A percentile compares a stretch with the other conserved stretches of the same genome.
These are phyloP conservation scores for Scopulariopsis brevicaulis DNA, from an alignment of 2,329 filamentous ascomycete genomes.

Conservation along the genomic window DNA sequence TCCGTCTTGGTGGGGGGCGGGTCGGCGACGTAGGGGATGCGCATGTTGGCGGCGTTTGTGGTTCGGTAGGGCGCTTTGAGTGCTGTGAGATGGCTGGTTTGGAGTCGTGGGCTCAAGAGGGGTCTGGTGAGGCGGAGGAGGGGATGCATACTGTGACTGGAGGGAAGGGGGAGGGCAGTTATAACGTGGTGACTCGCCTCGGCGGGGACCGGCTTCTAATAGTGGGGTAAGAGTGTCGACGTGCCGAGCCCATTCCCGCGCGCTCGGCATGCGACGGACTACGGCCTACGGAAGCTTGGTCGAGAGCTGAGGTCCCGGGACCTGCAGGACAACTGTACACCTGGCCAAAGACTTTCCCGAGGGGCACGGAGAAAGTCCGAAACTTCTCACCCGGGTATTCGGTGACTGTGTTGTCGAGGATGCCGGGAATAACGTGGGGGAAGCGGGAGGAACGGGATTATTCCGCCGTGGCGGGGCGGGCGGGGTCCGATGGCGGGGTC, in stretches of 20 bases:
- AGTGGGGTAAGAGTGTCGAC: background rate
- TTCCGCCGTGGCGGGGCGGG: too few relatives aligned
- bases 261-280: background rate
- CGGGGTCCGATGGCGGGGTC: too few relatives aligned
- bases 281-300: background rate
- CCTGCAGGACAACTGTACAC: too few relatives aligned
- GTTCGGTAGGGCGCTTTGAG: conserved; percentile 1
- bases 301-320: too few relatives aligned
- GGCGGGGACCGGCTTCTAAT: background rate
- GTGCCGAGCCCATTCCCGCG: background rate
- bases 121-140: background rate
- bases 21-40: conserved; percentile 52
- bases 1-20: conserved; percentile 30
- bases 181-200: background rate
- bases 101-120: background rate
- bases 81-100: background rate
- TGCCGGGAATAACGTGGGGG: too few relatives aligned
- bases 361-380: too few relatives aligned
- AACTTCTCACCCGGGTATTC: too few relatives aligned
- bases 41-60: conserved; percentile 35
- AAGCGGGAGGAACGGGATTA: too few relatives aligned
- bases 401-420: too few relatives aligned
- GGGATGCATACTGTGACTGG: background rate
- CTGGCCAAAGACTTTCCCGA: too few relatives aligned
- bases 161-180: background rate